phyloP scores from a whole-genome alignment of 352 stramenopile genomes.

The Phytophthora colocasiae region DNA sequence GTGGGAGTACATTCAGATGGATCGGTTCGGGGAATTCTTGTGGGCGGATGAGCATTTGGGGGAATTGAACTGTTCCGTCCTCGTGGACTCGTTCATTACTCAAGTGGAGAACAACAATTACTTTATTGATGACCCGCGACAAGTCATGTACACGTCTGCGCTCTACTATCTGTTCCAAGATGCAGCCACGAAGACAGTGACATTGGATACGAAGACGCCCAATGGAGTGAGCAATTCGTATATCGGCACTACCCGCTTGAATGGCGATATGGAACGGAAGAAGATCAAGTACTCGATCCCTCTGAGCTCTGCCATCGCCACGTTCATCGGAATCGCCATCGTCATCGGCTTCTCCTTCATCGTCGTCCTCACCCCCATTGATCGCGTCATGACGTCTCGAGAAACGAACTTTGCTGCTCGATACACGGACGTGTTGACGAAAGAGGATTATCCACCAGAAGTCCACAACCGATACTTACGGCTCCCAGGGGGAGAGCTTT shows the following conservation, averaged over 20 bases:
- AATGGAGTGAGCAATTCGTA: constrained; percentile 19
- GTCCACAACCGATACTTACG: constrained; percentile 44
- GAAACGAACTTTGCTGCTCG: constrained; percentile 41
- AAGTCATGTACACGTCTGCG: constrained; percentile 56
- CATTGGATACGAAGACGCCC: constrained; percentile 1
- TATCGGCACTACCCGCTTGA: constrained; percentile 36
- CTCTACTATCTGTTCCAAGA: constrained; percentile 62
- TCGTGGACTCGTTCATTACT: constrained; percentile 56
- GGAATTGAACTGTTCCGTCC: constrained; percentile 42
- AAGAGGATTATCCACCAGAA: constrained; percentile 48
- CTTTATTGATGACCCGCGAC: constrained; percentile 48
- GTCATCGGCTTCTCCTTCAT: constrained; percentile 38
- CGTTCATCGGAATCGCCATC: constrained; percentile 46
- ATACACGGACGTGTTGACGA: constrained; percentile 39
- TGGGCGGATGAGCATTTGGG: constrained; percentile 22
- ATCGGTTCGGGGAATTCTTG: constrained; percentile 18
- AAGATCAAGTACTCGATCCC: constrained; percentile 60
- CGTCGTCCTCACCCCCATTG: constrained; percentile 39
- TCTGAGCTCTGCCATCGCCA: constrained; percentile 45
- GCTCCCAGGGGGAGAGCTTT: constrained; percentile 25
- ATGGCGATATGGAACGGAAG: constrained; percentile 48
- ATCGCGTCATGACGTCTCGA: constrained; percentile 37
- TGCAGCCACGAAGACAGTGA: constrained; percentile 42
- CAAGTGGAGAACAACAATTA: constrained; percentile 57
- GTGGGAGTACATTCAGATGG: constrained; percentile 33